A percentile compares a stretch with the other conserved stretches of the same genome.
These are phyloP conservation scores for Blastomyces silverae DNA, from an alignment of 2,329 filamentous ascomycete species.

Conservation along the genomic window DNA sequence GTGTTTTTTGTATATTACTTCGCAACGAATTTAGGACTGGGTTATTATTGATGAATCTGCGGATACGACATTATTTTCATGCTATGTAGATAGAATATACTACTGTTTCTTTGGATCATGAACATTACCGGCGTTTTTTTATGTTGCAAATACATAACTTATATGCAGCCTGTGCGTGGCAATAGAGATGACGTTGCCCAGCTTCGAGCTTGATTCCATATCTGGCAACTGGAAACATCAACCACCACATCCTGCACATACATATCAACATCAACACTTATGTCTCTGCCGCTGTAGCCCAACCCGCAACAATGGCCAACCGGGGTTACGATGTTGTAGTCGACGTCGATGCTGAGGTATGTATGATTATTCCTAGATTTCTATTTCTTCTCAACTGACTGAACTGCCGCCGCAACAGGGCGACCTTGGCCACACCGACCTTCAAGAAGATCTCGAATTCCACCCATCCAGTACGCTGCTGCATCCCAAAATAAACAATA, in stretches of 20 bases:
- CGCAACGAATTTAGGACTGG: not conserved
- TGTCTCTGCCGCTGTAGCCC: not conserved
- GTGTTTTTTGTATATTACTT: not conserved
- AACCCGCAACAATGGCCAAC: slow-evolving; percentile 57
- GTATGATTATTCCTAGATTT: slow-evolving; percentile 38
- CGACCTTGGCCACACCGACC: slow-evolving; percentile 94
- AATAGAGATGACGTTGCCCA: slow-evolving; percentile 13
- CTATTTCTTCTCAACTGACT: slow-evolving; percentile 1
- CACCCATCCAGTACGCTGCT: slow-evolving; percentile 66
- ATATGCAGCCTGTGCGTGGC: slow-evolving; percentile 16
- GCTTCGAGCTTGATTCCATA: not conserved
- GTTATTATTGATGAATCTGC: not conserved
- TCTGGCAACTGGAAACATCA: slow-evolving; percentile 7
- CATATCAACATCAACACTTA: slow-evolving; percentile 5
- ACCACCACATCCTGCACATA: slow-evolving; percentile 2
- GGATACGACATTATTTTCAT: not conserved
- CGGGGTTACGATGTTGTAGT: slow-evolving; percentile 96
- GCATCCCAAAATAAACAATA: not conserved
- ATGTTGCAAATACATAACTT: not conserved
- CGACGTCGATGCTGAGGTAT: slow-evolving; percentile 90
- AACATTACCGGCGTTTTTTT: not conserved
- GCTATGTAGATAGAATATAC: not conserved
- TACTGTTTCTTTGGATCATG: not conserved
- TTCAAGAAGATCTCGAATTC: slow-evolving; percentile 98
- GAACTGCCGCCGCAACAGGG: slow-evolving; percentile 52